Evolutionary conservation across 331 rosid species (phyloP).

Genomic region (Acacia pycnantha): DNA sequence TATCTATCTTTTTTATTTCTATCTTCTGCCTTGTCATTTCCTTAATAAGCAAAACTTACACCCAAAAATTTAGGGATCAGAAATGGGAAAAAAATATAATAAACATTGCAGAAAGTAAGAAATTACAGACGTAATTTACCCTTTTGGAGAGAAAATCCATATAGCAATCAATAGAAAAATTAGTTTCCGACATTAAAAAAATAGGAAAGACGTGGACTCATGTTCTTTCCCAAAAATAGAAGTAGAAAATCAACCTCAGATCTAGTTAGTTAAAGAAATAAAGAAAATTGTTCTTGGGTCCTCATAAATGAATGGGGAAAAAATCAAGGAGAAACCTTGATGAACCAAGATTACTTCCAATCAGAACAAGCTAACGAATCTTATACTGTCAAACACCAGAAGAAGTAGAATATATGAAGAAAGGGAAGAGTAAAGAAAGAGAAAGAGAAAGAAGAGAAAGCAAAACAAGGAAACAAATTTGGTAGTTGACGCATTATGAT

Average conservation of each 20-base stretch:
- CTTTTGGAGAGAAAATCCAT: background rate
- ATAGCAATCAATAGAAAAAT: background rate
- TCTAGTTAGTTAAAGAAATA: background rate
- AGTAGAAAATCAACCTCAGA: background rate
- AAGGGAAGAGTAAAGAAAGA: background rate
- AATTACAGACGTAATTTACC: background rate
- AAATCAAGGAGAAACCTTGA: background rate
- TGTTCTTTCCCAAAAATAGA: background rate
- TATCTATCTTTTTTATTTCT: slow-evolving; percentile 48
- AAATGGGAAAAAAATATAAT: background rate
- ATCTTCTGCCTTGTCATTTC: slow-evolving; percentile 42
- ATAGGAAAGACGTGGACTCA: background rate
- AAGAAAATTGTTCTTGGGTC: background rate
- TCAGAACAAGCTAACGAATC: background rate
- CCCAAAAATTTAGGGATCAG: background rate
- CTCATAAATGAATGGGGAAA: background rate
- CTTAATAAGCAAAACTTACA: background rate
- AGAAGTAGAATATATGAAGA: background rate
- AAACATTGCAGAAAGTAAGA: background rate
- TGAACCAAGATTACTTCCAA: background rate
- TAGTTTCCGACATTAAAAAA: background rate
- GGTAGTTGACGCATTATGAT: background rate
- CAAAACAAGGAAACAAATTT: background rate
- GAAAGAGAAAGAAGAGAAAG: background rate
- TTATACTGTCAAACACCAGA: background rate